Evolutionary conservation across 2,329 filamentous ascomycete species (phyloP).

Genomic region (Davidsoniella eucalypti): DNA sequence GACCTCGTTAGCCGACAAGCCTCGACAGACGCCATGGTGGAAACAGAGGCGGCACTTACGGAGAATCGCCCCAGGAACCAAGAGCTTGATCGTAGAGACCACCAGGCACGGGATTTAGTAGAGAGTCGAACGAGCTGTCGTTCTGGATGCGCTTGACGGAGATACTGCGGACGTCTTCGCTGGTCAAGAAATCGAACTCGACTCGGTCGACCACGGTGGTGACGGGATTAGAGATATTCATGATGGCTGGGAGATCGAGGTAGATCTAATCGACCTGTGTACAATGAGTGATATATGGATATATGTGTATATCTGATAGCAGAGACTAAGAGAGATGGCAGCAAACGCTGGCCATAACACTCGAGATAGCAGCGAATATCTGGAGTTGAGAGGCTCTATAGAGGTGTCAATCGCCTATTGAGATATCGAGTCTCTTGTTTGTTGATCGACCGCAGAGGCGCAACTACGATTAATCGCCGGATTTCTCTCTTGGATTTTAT

Average conservation of each 20-base stretch:
- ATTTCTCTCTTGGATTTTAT: no score
- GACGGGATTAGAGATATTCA: conserved; percentile 68
- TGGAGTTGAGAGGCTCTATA: neutral
- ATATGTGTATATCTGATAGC: no score
- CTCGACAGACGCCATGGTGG: neutral
- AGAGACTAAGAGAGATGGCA: neutral
- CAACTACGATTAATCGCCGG: no score
- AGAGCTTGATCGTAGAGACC: conserved; percentile 87
- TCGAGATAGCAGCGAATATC: no score
- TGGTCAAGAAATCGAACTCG: conserved; percentile 73
- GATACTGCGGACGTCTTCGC: conserved; percentile 68
- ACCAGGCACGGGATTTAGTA: conserved; percentile 75
- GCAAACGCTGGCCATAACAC: neutral
- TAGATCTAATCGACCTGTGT: neutral
- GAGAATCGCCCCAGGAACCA: conserved; percentile 72
- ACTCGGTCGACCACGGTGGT: conserved; percentile 71
- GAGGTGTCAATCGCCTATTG: neutral
- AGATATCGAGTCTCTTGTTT: no score
- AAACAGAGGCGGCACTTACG: conserved; percentile 32
- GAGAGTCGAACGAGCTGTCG: conserved; percentile 81
- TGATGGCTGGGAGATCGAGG: conserved; percentile 17
- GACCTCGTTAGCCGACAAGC: conserved; percentile 1
- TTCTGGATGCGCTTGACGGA: conserved; percentile 93
- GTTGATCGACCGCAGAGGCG: no score
- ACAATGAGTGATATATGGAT: no score